phyloP scores from a whole-genome alignment of 1,284 basidiomycete genomes.

The Malassezia obtusa region DNA sequence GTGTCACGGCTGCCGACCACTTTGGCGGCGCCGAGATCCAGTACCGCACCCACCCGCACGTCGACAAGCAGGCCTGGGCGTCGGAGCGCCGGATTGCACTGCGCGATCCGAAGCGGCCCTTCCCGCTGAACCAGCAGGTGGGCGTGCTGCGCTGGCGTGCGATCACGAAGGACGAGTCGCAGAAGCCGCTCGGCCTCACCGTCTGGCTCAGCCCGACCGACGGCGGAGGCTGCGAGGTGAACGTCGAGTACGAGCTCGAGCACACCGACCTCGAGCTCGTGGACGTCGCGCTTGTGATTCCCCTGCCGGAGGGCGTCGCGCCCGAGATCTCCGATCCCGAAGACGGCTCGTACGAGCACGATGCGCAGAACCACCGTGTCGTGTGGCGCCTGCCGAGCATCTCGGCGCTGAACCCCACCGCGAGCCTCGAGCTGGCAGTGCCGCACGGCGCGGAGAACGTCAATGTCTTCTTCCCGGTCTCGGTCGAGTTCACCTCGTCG shows the following conservation, averaged over 20 bases:
- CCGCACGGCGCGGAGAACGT: constrained; percentile 63
- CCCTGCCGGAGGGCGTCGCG: constrained; percentile 72
- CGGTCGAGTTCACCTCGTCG: constrained; percentile 67
- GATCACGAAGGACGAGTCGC: constrained; percentile 77
- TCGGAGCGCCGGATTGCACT: constrained; percentile 63
- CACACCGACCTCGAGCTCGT: constrained; percentile 58
- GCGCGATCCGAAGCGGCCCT: constrained; percentile 70
- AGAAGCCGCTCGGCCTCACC: constrained; percentile 82
- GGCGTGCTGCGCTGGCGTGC: constrained; percentile 80
- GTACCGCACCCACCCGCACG: constrained; percentile 93
- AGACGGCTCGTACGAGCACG: constrained; percentile 68
- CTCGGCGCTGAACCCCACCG: constrained; percentile 51
- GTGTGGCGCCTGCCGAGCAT: constrained; percentile 69
- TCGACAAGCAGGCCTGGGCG: constrained; percentile 70
- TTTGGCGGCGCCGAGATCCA: constrained; percentile 62
- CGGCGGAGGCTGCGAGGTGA: constrained; percentile 68
- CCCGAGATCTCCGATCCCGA: constrained; percentile 62
- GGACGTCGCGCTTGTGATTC: constrained; percentile 80
- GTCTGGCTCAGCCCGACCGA: constrained; percentile 90
- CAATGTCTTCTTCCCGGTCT: constrained; percentile 84
- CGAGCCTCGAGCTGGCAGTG: constrained; percentile 70
- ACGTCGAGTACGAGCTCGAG: constrained; percentile 93
- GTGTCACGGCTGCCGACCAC: constrained; percentile 55
- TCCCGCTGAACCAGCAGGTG: constrained; percentile 76
- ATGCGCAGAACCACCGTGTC: constrained; percentile 66